phyloP scores from a whole-genome alignment of 345 rosid genomes.

The Euphorbia tirucalli region DNA sequence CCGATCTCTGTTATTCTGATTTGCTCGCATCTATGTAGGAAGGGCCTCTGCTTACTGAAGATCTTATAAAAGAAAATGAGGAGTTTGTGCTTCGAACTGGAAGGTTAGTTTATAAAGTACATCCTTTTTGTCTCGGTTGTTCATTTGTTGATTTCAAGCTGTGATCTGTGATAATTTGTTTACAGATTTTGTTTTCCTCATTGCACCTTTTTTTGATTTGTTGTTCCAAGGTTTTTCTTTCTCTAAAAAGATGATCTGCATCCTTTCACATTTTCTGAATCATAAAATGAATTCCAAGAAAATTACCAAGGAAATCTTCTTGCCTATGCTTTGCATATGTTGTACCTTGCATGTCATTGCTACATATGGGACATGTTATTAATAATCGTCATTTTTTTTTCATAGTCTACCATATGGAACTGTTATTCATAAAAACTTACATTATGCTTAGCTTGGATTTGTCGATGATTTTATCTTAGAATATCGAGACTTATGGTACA shows the following conservation, averaged over 20 bases:
- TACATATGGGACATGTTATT: neutral
- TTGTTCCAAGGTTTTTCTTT: neutral
- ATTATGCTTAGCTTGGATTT: neutral
- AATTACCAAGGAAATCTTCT: neutral
- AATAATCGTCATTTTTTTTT: neutral
- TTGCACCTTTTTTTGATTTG: neutral
- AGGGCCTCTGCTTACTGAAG: conserved; percentile 92
- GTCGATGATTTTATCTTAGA: neutral
- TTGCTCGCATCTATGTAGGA: conserved; percentile 47
- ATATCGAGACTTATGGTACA: conserved; percentile 6
- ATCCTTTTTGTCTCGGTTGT: neutral
- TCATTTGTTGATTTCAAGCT: conserved; percentile 6
- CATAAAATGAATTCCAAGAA: neutral
- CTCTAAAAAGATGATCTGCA: neutral
- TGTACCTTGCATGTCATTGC: conserved; percentile 1
- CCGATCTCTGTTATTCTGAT: conserved; percentile 14
- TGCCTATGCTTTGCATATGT: neutral
- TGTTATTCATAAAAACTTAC: neutral
- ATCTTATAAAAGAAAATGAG: conserved; percentile 92
- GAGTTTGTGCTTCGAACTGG: conserved; percentile 94
- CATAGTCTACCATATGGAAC: neutral
- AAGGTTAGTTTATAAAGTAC: conserved; percentile 52
- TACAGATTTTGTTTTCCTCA: neutral
- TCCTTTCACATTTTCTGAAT: conserved; percentile 3
- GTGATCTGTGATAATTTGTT: neutral